These are phyloP conservation scores for Cyclospora cayetanensis DNA, from an alignment of 169 alveolate genomes.

Conservation along the genomic window DNA sequence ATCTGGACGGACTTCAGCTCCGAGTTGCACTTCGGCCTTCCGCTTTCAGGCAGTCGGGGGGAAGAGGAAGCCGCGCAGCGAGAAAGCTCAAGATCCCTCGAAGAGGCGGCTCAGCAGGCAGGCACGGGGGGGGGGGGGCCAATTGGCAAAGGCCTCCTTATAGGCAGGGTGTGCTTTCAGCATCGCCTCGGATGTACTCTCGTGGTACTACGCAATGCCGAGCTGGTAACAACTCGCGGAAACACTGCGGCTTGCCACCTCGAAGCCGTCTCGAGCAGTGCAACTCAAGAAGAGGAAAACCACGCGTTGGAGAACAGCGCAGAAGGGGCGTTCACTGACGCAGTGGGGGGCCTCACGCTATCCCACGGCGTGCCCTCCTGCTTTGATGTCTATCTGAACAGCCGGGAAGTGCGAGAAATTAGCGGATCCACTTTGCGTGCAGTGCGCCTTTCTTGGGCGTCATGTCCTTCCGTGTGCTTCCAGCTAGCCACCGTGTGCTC, in stretches of 20 bases:
- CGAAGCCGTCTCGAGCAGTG: neutral
- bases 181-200: constrained; percentile 51
- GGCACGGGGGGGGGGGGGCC: constrained; percentile 17
- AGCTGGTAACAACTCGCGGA: constrained; percentile 48
- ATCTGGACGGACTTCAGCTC: constrained; percentile 52
- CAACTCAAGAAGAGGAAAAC: neutral
- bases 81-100: neutral
- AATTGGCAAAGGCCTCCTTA: no score
- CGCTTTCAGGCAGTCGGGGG: constrained; percentile 17
- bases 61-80: neutral
- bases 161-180: constrained; percentile 66
- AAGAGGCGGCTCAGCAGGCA: neutral
- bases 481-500: constrained; percentile 60
- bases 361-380: constrained; percentile 34
- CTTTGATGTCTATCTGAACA: constrained; percentile 35
- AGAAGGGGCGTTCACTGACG: no score
- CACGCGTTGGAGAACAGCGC: no score
- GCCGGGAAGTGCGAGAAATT: constrained; percentile 23
- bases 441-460: constrained; percentile 54
- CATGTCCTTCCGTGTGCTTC: constrained; percentile 52
- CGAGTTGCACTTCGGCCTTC: constrained; percentile 51
- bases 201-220: neutral
- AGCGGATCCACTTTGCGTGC: constrained; percentile 43
- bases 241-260: constrained; percentile 35
- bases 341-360: constrained; percentile 2